phyloP scores from a whole-genome alignment of 2,329 filamentous ascomycete species.

The Colletotrichum phormii region DNA sequence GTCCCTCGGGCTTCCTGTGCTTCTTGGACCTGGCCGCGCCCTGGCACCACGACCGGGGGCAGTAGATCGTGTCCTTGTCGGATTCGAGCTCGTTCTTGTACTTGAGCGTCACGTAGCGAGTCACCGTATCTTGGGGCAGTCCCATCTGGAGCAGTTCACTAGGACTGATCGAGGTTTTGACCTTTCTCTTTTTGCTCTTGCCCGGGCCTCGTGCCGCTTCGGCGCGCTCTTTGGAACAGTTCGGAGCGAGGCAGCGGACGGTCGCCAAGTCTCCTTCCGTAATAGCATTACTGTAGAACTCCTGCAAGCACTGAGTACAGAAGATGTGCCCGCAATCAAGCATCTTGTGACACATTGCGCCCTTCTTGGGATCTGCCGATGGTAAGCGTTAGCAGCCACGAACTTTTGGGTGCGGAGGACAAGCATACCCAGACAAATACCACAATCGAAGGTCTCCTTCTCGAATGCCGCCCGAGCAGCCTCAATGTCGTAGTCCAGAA shows the following conservation, averaged over 20 bases:
- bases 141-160: conserved; percentile 86
- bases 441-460: conserved; percentile 87
- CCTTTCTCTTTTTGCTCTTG: conserved; percentile 63
- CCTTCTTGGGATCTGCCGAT: conserved; percentile 84
- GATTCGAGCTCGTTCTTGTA: conserved; percentile 93
- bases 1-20: conserved; percentile 76
- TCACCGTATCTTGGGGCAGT: conserved; percentile 76
- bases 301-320: conserved; percentile 85
- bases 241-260: conserved; percentile 83
- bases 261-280: conserved; percentile 82
- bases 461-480: conserved; percentile 82
- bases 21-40: conserved; percentile 84
- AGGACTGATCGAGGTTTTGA: conserved; percentile 78
- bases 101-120: conserved; percentile 89
- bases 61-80: conserved; percentile 92
- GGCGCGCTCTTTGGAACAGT: conserved; percentile 76
- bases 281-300: conserved; percentile 92
- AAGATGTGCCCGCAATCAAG: conserved; percentile 91
- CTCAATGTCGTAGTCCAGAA: conserved; percentile 83
- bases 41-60: conserved; percentile 91
- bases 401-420: background rate
- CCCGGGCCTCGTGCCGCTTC: conserved; percentile 44
- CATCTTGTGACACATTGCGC: conserved; percentile 82
- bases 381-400: conserved; percentile 37
- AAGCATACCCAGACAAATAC: conserved; percentile 78